Evolutionary conservation across 306 rosid genomes (phyloP), one percentile per base, ranked within the genome.

Genomic region (Comarum palustre): DNA sequence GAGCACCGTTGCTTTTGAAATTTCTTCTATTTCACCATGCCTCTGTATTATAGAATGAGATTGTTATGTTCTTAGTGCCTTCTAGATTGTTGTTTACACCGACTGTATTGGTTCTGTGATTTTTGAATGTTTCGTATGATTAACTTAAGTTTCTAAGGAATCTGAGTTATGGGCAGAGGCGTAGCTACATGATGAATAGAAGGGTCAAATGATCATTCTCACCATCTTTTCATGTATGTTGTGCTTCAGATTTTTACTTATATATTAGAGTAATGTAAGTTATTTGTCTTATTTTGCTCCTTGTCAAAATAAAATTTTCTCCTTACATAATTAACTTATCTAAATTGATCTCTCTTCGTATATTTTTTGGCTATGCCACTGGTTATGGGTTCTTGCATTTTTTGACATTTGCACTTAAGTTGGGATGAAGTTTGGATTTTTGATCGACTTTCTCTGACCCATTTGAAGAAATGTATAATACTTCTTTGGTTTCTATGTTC

Each of bases 401-500:
- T 29, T 59, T 27, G 65, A 29, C 19, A 59, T 29, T 59, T 59
- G 10, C 19, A 59, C 65, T 24, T 25, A 14, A 59, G 20, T 29
- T 11, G 3, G 22, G 11, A 29, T 59, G n/a, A 6, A 59, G 16
- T 31, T 31, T 29, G 31, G 2, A 13, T 59, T 15, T 59, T 59
- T 29, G 4, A 59, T 29, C 20, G 29, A 25, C 9, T 13, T 58
- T 27, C 4, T 12, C 64, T 4, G 17, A 61, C 50, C 32, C 25
- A 8, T 27, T 19, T 58, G 13, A 57, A 24, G 29, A 9, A 5
- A 22, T 62, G 62, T 74, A 9, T 29, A 51, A 34, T 54, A 60
- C 76, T 34, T 61, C 42, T 65, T 47, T 73, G 43, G 36, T 74
- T 42, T 73, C 69, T n/a, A 59, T 75, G 57, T 66, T 81, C 48